Conservation (phyloP, 2,329 filamentous ascomycete species). For the Pestalotiopsis sp. region DNA sequence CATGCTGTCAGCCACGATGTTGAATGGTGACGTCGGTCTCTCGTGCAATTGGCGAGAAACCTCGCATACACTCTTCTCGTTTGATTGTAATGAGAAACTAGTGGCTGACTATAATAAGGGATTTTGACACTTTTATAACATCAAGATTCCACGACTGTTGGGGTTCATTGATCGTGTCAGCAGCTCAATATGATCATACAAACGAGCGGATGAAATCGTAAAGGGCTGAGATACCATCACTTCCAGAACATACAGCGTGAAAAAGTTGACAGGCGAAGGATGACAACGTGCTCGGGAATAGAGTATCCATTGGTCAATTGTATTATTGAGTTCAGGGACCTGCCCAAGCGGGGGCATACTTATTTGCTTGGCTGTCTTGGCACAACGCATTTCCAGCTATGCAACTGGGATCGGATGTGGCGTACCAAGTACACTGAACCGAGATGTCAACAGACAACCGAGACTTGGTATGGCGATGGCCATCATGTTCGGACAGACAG, state of each 20-base stretch:
- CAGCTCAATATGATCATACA: neutral
- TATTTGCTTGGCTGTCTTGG: constrained; percentile 1
- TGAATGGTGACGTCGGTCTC: no score
- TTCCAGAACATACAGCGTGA: neutral
- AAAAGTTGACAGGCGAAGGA: neutral
- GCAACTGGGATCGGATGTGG: neutral
- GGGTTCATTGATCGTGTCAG: neutral
- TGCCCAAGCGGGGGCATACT: constrained; percentile 4
- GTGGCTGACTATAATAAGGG: no score
- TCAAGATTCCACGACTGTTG: neutral
- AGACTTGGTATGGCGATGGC: neutral
- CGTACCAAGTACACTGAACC: neutral
- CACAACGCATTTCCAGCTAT: neutral
- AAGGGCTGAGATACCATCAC: neutral
- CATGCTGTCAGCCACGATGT: neutral
- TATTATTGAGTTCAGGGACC: neutral
- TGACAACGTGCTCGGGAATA: neutral
- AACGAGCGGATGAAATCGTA: neutral
- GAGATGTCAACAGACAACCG: neutral
- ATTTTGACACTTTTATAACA: neutral
- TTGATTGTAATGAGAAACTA: no score
- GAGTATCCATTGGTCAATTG: neutral
- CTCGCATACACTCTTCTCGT: no score
- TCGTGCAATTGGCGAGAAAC: neutral
- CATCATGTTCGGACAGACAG: neutral